A percentile compares a stretch with the other conserved stretches of the same genome.
Conservation (phyloP, 176 grass and related monocot species). For the Thinopyrum elongatum region DNA sequence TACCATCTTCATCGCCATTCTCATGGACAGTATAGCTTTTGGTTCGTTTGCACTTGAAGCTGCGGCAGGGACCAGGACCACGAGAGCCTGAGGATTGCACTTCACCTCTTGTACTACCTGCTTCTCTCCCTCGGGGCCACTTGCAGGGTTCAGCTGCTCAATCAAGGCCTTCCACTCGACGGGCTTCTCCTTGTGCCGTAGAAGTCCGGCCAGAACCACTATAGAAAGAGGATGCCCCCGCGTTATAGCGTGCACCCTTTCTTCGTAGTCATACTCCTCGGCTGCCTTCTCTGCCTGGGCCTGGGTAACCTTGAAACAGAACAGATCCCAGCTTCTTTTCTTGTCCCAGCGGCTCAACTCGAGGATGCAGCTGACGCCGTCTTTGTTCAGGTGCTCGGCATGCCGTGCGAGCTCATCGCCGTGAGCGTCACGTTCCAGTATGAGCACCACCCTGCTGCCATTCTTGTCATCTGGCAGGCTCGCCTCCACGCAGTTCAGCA, state of each 20-base stretch:
- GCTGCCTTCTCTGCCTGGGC: not conserved
- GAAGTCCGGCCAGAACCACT: slow-evolving; percentile 6
- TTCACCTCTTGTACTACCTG: too few species aligned
- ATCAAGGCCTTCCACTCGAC: slow-evolving; percentile 2
- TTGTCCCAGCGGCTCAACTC: not conserved
- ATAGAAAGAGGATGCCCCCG: slow-evolving; percentile 19
- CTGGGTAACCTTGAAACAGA: not conserved
- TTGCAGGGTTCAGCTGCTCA: not conserved
- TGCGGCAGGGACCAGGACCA: too few species aligned
- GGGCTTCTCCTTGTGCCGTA: slow-evolving; percentile 14
- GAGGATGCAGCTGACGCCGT: not conserved
- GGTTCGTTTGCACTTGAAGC: not conserved
- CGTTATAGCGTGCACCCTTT: not conserved
- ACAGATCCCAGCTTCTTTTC: not conserved
- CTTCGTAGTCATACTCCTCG: not conserved
- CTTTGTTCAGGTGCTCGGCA: not conserved
- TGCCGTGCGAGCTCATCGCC: not conserved
- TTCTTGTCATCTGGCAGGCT: not conserved
- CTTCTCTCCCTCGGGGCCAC: not conserved
- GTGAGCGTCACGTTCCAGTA: not conserved
- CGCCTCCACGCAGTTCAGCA: not conserved
- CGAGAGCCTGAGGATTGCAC: too few species aligned
- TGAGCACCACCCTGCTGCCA: slow-evolving; percentile 14
- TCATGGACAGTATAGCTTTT: not conserved
- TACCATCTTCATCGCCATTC: slow-evolving; percentile 1